Evolutionary conservation across 768 basidiomycete genomes (phyloP).

Genomic region (Tylopilus rubrobrunneus): DNA sequence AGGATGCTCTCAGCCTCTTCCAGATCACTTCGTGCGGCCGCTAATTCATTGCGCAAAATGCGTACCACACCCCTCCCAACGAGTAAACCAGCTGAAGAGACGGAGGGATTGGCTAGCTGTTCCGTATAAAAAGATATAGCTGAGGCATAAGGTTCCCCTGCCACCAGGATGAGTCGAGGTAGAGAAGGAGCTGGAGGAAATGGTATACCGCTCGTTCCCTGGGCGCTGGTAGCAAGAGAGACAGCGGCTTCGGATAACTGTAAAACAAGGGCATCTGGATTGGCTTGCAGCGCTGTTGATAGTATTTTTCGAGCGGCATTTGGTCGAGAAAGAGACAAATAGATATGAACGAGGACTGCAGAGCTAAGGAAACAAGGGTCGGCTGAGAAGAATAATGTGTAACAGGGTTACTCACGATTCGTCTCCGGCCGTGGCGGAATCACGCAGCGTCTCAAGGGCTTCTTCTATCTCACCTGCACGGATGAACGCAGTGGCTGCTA

Average conservation of each 20-base stretch:
- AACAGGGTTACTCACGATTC: conserved; percentile 65
- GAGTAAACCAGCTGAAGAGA: conserved; percentile 69
- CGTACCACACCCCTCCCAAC: conserved; percentile 78
- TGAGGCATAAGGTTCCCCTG: conserved; percentile 35
- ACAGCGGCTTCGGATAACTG: conserved; percentile 87
- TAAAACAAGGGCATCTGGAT: conserved; percentile 85
- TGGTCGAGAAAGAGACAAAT: conserved; percentile 84
- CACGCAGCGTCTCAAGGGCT: conserved; percentile 82
- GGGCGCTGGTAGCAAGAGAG: conserved; percentile 70
- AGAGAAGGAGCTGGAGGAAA: conserved; percentile 23
- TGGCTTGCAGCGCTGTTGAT: conserved; percentile 77
- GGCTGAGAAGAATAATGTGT: neutral
- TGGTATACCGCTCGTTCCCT: conserved; percentile 45
- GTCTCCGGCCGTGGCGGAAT: conserved; percentile 66
- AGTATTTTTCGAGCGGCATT: conserved; percentile 87
- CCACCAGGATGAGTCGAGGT: neutral
- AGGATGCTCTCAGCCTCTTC: conserved; percentile 56
- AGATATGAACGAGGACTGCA: conserved; percentile 78
- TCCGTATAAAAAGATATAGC: conserved; percentile 71
- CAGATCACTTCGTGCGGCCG: conserved; percentile 75
- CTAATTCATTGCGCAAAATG: conserved; percentile 69
- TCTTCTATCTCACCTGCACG: conserved; percentile 86
- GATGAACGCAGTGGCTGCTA: conserved; percentile 86
- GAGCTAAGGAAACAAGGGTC: conserved; percentile 44
- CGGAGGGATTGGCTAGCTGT: conserved; percentile 75